These are phyloP conservation scores for Sisymbrium altissimum DNA, from an alignment of 345 rosid species.

Conservation along the genomic window DNA sequence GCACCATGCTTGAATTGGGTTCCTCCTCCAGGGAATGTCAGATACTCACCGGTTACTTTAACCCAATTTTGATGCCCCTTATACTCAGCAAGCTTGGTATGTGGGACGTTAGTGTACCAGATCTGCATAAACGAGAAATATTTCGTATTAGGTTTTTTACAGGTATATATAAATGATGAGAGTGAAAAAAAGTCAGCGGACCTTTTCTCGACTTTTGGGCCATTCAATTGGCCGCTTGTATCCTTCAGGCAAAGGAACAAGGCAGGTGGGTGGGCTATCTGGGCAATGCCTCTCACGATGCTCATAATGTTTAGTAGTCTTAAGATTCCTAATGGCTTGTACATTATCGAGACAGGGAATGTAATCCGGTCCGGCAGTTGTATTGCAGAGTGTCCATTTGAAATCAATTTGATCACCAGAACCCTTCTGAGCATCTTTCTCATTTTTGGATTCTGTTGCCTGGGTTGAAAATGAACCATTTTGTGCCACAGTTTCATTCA, in stretches of 20 bases:
- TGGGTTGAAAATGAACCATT: slow-evolving; percentile 86
- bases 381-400: slow-evolving; percentile 85
- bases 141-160: not conserved
- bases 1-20: slow-evolving; percentile 95
- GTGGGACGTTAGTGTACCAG: slow-evolving; percentile 93
- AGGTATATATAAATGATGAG: not conserved
- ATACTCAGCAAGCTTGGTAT: slow-evolving; percentile 78
- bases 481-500: slow-evolving; percentile 65
- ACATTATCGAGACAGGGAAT: slow-evolving; percentile 96
- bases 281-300: slow-evolving; percentile 99
- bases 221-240: slow-evolving; percentile 74
- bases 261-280: slow-evolving; percentile 79
- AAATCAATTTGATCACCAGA: slow-evolving; percentile 41
- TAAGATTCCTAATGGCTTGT: slow-evolving; percentile 73
- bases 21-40: slow-evolving; percentile 98
- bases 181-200: slow-evolving; percentile 14
- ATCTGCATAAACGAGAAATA: slow-evolving; percentile 47
- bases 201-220: slow-evolving; percentile 99
- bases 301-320: slow-evolving; percentile 79
- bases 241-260: slow-evolving; percentile 84
- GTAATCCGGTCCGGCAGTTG: slow-evolving; percentile 84
- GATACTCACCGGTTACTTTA: slow-evolving; percentile 84
- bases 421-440: slow-evolving; percentile 68
- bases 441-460: slow-evolving; percentile 80
- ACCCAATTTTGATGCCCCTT: slow-evolving; percentile 99